Percentiles rank a stretch among this genome's conserved stretches.
Evolutionary conservation across 768 basidiomycete species (phyloP).

Genomic region (Lyophyllum decastes): DNA sequence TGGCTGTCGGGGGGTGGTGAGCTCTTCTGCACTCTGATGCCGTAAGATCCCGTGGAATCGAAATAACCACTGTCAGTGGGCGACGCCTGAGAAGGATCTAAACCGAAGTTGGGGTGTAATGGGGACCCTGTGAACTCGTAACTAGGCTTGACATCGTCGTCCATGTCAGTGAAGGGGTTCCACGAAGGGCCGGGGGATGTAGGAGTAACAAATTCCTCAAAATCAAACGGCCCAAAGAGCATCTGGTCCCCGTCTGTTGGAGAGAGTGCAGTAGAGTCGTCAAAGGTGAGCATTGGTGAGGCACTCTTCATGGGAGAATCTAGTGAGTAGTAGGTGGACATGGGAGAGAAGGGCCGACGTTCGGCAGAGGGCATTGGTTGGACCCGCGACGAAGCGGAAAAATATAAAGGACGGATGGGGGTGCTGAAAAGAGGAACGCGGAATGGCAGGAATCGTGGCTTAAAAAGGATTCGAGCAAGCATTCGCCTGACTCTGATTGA

Average conservation of each 20-base stretch:
- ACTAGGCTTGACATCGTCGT: slow-evolving; percentile 43
- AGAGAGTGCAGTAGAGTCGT: slow-evolving; percentile 33
- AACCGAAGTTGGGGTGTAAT: slow-evolving; percentile 31
- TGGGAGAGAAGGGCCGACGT: slow-evolving; percentile 32
- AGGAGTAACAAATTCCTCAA: slow-evolving; percentile 44
- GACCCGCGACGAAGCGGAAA: slow-evolving; percentile 25
- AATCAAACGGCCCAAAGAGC: slow-evolving; percentile 61
- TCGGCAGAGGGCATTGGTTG: slow-evolving; percentile 41
- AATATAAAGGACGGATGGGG: slow-evolving; percentile 23
- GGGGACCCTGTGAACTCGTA: slow-evolving; percentile 34
- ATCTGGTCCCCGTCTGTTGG: slow-evolving; percentile 49
- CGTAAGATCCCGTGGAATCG: slow-evolving; percentile 39
- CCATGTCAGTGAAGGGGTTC: slow-evolving; percentile 39
- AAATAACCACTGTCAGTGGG: slow-evolving; percentile 35
- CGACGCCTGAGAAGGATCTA: slow-evolving; percentile 40
- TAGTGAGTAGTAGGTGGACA: slow-evolving; percentile 18
- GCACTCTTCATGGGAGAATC: slow-evolving; percentile 28
- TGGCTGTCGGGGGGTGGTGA: slow-evolving; percentile 47
- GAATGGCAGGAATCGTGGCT: slow-evolving; percentile 27
- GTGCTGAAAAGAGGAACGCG: slow-evolving; percentile 23
- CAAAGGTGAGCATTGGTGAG: slow-evolving; percentile 35
- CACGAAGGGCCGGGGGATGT: slow-evolving; percentile 32
- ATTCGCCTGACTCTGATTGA: slow-evolving; percentile 42
- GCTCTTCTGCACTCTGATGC: slow-evolving; percentile 40
- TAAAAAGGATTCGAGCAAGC: slow-evolving; percentile 43